These are phyloP conservation scores for Magnusiomyces tetraspermus DNA, from an alignment of 1,139 yeast genomes.

Conservation along the genomic window DNA sequence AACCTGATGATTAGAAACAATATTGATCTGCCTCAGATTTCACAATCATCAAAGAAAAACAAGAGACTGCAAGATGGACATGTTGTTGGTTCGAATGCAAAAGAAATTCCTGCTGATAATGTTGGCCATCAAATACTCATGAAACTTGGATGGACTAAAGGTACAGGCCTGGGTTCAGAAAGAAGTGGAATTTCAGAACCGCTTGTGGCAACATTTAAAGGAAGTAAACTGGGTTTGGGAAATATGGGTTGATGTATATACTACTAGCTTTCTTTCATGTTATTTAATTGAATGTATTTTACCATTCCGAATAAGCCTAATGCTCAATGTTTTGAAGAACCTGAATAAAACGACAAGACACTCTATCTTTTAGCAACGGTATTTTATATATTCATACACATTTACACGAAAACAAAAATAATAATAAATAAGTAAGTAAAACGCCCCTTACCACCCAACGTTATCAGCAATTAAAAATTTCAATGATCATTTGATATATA, in stretches of 20 bases:
- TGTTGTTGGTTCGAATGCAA: conserved; percentile 8
- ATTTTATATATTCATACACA: no score
- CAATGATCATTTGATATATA: no score
- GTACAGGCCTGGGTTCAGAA: conserved; percentile 2
- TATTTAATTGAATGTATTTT: no score
- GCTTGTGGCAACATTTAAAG: not conserved
- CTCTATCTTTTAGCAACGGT: no score
- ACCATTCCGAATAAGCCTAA: no score
- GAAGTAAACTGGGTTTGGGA: not conserved
- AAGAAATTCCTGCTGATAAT: conserved; percentile 9
- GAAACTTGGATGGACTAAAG: conserved; percentile 6
- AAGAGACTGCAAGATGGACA: conserved; percentile 7
- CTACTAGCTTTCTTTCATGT: no score
- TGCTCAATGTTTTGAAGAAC: no score
- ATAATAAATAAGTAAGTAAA: no score
- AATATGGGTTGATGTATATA: not conserved
- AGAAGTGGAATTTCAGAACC: not conserved
- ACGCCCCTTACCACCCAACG: no score
- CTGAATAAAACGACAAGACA: no score
- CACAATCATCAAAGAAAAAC: conserved; percentile 2
- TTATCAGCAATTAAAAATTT: no score
- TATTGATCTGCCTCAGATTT: not conserved
- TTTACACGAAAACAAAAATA: no score
- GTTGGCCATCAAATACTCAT: conserved; percentile 4
- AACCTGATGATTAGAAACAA: conserved; percentile 5